These are phyloP conservation scores for Picea sitchensis DNA, from an alignment of 75 land plant species.

Conservation along the genomic window DNA sequence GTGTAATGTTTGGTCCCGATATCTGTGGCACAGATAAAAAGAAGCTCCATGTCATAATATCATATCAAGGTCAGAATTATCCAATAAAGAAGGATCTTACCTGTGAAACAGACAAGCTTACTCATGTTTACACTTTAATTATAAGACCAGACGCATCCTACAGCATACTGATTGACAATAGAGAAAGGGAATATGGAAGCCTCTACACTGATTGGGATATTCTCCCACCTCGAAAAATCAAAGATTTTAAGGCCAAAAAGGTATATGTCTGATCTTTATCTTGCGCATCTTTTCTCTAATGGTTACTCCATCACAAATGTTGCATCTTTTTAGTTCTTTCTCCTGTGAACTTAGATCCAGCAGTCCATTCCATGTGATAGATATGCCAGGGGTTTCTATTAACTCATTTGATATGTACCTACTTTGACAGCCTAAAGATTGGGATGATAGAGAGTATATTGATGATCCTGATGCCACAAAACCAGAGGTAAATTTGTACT, in stretches of 20 bases:
- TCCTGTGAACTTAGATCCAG: not conserved
- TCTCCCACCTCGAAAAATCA: conserved; percentile 86
- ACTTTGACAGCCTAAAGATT: conserved; percentile 78
- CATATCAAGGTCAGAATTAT: conserved; percentile 75
- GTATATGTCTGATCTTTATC: conserved; percentile 20
- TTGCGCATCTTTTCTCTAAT: not conserved
- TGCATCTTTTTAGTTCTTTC: not conserved
- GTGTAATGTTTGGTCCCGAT: conserved; percentile 95
- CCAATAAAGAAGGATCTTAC: conserved; percentile 71
- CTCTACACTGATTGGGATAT: conserved; percentile 95
- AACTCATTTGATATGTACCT: conserved; percentile 4
- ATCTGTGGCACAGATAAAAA: conserved; percentile 79
- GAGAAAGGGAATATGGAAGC: conserved; percentile 82
- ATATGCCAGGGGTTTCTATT: not conserved
- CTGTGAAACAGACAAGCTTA: conserved; percentile 85
- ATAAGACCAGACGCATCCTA: conserved; percentile 86
- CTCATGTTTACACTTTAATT: conserved; percentile 85
- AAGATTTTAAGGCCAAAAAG: conserved; percentile 82
- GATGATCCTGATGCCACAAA: conserved; percentile 81
- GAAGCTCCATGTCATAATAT: conserved; percentile 72
- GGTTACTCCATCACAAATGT: not conserved
- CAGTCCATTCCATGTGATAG: not conserved
- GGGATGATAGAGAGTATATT: conserved; percentile 94
- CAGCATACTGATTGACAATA: conserved; percentile 74
- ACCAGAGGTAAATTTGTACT: conserved; percentile 68